These are phyloP conservation scores for Termitomyces sp. DNA, from an alignment of 768 basidiomycete species.

Conservation along the genomic window DNA sequence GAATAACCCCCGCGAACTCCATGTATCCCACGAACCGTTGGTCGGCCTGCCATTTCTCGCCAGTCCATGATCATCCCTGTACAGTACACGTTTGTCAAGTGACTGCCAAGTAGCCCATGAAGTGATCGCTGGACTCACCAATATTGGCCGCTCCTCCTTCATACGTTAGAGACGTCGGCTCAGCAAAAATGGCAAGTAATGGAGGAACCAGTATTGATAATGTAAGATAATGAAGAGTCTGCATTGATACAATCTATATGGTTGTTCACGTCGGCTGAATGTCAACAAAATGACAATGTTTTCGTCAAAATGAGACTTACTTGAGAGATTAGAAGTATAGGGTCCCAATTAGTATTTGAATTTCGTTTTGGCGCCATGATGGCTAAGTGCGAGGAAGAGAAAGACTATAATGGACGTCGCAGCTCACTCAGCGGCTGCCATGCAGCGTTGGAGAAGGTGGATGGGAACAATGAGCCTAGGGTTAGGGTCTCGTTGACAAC, in stretches of 20 bases:
- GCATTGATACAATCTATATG: constrained; percentile 84
- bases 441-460: constrained; percentile 8
- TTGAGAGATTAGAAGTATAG: constrained; percentile 83
- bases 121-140: constrained; percentile 41
- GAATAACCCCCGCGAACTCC: constrained; percentile 65
- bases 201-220: constrained; percentile 82
- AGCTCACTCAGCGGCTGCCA: constrained; percentile 11
- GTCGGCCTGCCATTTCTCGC: constrained; percentile 89
- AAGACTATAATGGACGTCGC: not conserved
- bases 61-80: constrained; percentile 95
- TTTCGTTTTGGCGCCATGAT: constrained; percentile 35
- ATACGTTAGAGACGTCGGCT: constrained; percentile 63
- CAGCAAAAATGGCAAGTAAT: constrained; percentile 71
- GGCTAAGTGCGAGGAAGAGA: not conserved
- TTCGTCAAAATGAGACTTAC: constrained; percentile 34
- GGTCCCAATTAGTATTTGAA: constrained; percentile 74
- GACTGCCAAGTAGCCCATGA: not conserved
- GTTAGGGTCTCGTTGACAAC: constrained; percentile 16
- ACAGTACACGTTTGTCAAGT: not conserved
- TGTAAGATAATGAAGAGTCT: constrained; percentile 91
- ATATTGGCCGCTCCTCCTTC: constrained; percentile 82
- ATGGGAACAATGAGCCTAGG: constrained; percentile 17
- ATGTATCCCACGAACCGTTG: constrained; percentile 67
- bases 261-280: not conserved
- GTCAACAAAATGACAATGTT: not conserved